Percentiles rank a stretch among this genome's conserved stretches.
Conservation (phyloP, 2,329 filamentous ascomycete species). For the Teratosphaeria pseudoeucalypti region DNA sequence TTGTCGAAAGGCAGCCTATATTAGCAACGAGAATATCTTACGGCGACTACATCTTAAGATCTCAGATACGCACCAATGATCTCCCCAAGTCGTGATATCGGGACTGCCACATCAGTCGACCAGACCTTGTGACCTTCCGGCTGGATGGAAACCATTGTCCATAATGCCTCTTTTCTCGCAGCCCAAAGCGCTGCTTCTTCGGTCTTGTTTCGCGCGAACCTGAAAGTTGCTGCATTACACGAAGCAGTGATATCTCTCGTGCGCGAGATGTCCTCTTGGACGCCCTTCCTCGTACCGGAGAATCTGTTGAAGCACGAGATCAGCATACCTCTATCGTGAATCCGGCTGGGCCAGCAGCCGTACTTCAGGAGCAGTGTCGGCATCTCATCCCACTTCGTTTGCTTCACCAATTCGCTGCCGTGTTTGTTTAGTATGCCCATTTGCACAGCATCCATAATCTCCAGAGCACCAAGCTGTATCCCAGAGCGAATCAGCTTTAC, state of each 20-base stretch:
- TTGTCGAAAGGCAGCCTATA: not conserved
- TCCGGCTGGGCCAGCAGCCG: too few species aligned
- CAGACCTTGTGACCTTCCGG: conserved; percentile 48
- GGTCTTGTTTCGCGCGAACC: conserved; percentile 42
- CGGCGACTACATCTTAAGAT: not conserved
- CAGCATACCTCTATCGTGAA: too few species aligned
- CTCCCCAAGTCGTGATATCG: conserved; percentile 50
- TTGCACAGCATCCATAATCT: conserved; percentile 82
- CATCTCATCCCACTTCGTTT: conserved; percentile 61
- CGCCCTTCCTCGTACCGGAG: conserved; percentile 64
- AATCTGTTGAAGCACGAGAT: conserved; percentile 31
- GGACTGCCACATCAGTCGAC: conserved; percentile 53
- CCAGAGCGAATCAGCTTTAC: conserved; percentile 66
- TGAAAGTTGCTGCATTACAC: conserved; percentile 39
- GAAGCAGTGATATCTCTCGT: conserved; percentile 55
- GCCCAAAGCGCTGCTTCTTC: conserved; percentile 50
- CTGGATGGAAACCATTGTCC: conserved; percentile 49
- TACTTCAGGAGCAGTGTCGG: conserved; percentile 72
- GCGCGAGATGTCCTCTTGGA: conserved; percentile 62
- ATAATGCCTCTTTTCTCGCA: conserved; percentile 50
- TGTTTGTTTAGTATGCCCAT: conserved; percentile 73
- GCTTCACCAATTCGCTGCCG: conserved; percentile 34
- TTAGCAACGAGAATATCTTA: not conserved
- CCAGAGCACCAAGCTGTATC: conserved; percentile 65
- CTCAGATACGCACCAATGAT: conserved; percentile 40